Evolutionary conservation across 257 asterid species (phyloP), one percentile per base, ranked within the genome.

Genomic region (Catharanthus roseus): DNA sequence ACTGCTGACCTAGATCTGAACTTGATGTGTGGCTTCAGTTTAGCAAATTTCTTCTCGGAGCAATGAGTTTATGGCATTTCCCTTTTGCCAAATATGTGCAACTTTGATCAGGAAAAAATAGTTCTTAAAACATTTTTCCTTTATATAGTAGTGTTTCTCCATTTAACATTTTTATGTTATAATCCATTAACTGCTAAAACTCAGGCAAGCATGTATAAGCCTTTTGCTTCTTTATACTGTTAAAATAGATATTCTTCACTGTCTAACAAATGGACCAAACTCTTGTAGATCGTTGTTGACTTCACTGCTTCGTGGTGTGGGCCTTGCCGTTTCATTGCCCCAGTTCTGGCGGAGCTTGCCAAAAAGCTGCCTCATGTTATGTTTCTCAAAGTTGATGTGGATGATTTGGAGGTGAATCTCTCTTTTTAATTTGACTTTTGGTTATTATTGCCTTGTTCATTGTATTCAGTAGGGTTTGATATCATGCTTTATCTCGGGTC

Each of bases 251-350:
- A 39, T 26, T 23, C 55, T 13, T 45, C 33, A 3, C 18, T 21
- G 13, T 21, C 77, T 55, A 60, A 53, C 21, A 3, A 50, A 34
- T 62, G 54, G 3, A 18, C 0, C 26, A 7, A 62, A 62, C 47
- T 6, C 79, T 31, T 33, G 61, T 83, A 93, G 95, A 82, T 93
- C 72, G 97, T 93, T 71, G 79, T 93, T 1, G 96, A 91, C 76
- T 93, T 91, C 82, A 88, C 95, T 4, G 96, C 96, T 36, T 81
- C 95, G 1, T 93, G 97, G 97, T 92, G 96, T 9, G 87, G 89
- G 5, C 97, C 96, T 4, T 92, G 96, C 86, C 96, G 93, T 41
- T 70, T 89, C 60, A 89, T 92, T 33, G 73, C 89, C 41, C 96
- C 96, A 19, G 24, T 89, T 29, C 77, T 91, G 63, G 93, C 88